These are phyloP conservation scores for Phyllostachys edulis DNA, from an alignment of 176 grass and related monocot genomes.

Conservation along the genomic window DNA sequence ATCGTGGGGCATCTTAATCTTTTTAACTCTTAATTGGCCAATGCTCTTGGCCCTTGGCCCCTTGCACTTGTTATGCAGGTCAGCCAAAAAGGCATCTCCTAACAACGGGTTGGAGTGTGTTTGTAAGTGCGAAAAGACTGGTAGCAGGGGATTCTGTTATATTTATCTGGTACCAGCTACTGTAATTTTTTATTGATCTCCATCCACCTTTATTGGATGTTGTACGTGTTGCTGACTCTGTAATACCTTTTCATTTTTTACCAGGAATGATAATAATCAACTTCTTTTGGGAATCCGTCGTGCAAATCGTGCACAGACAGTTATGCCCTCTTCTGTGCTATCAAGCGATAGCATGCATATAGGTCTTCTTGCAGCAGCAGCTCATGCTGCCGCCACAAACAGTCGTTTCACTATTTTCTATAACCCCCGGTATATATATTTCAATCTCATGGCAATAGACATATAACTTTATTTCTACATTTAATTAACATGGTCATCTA, in stretches of 20 bases:
- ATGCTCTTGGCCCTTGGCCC: neutral
- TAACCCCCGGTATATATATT: conserved; percentile 67
- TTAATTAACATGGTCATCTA: conserved; percentile 17
- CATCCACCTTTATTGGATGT: neutral
- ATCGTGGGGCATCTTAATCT: neutral
- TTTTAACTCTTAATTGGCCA: conserved; percentile 5
- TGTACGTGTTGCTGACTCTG: neutral
- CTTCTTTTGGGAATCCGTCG: conserved; percentile 83
- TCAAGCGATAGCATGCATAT: conserved; percentile 99
- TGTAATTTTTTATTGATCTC: neutral
- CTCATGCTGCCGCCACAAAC: conserved; percentile 95
- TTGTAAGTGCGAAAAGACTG: conserved; percentile 87
- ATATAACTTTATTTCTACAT: neutral
- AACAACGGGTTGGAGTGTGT: conserved; percentile 96
- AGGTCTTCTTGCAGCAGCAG: conserved; percentile 94
- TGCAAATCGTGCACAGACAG: conserved; percentile 82
- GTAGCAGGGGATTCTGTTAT: conserved; percentile 91
- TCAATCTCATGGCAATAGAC: neutral
- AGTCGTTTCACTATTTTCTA: conserved; percentile 97
- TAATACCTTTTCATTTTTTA: conserved; percentile 18
- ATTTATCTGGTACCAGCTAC: conserved; percentile 79
- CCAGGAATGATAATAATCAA: conserved; percentile 93
- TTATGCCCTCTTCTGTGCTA: conserved; percentile 90
- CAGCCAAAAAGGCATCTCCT: conserved; percentile 97
- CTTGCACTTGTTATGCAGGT: conserved; percentile 54